Conservation (phyloP, 768 basidiomycete genomes). For the Brasilioporus rufonigricans region DNA sequence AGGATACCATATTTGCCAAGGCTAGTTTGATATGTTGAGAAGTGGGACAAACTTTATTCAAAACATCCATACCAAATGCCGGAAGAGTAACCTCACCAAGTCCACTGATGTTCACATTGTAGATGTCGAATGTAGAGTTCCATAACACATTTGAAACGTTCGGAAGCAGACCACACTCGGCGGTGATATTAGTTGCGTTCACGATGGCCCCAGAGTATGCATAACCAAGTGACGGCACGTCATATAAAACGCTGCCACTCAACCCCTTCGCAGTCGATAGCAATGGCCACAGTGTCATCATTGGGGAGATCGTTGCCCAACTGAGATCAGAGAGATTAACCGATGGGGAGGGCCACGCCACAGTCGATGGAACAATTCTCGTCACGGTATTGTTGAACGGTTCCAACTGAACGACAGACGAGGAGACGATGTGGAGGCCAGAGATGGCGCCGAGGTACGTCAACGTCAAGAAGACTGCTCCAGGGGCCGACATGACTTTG, state of each 20-base stretch:
- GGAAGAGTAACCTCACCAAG: background rate
- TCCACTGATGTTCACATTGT: background rate
- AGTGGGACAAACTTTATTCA: too few species aligned
- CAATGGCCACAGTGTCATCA: background rate
- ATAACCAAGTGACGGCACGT: slow-evolving; percentile 6
- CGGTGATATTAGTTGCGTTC: slow-evolving; percentile 15
- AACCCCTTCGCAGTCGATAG: slow-evolving; percentile 12
- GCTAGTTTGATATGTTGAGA: background rate
- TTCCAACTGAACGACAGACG: background rate
- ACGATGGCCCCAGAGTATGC: slow-evolving; percentile 10
- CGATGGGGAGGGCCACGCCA: background rate
- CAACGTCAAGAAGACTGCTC: background rate
- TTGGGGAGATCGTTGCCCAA: background rate
- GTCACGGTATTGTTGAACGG: background rate
- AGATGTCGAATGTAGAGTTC: background rate
- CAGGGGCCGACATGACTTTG: slow-evolving; percentile 6
- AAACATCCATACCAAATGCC: background rate
- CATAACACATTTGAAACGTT: background rate
- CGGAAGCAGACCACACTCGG: slow-evolving; percentile 16
- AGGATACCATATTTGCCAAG: background rate
- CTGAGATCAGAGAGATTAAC: background rate
- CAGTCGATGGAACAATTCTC: background rate
- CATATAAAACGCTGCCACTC: slow-evolving; percentile 13
- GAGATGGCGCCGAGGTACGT: slow-evolving; percentile 1
- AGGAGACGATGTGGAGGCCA: slow-evolving; percentile 16